These are phyloP conservation scores for Vitis rupestris DNA, from an alignment of 164 flowering plant genomes.

Conservation along the genomic window DNA sequence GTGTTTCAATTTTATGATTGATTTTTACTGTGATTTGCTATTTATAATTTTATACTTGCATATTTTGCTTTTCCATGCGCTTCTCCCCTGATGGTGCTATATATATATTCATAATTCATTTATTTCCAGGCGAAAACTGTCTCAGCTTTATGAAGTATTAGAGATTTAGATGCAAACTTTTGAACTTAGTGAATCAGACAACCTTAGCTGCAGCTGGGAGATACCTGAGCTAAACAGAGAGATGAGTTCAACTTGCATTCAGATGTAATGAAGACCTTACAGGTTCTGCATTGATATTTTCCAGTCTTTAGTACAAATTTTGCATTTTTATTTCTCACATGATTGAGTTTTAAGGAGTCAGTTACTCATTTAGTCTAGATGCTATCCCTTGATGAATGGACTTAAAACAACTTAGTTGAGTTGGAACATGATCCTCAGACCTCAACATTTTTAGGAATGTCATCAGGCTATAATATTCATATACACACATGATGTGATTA, in stretches of 20 bases:
- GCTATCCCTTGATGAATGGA: too few relatives aligned
- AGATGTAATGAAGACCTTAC: conserved; percentile 53
- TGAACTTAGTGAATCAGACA: background rate
- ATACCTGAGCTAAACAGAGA: conserved; percentile 12
- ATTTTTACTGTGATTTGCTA: too few relatives aligned
- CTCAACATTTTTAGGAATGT: too few relatives aligned
- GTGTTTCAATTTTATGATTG: too few relatives aligned
- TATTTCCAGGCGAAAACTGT: background rate
- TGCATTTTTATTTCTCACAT: too few relatives aligned
- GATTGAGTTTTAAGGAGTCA: too few relatives aligned
- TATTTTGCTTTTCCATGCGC: background rate
- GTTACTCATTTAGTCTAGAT: too few relatives aligned
- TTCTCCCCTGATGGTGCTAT: background rate
- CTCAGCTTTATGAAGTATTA: background rate
- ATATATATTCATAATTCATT: background rate
- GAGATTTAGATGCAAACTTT: background rate
- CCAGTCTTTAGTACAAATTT: too few relatives aligned
- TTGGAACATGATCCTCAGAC: too few relatives aligned
- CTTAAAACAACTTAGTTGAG: too few relatives aligned
- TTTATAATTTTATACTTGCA: background rate
- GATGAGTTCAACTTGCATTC: conserved; percentile 36
- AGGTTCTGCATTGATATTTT: conserved; percentile 25
- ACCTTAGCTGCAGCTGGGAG: conserved; percentile 2
- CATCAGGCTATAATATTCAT: too few relatives aligned
- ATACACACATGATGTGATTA: too few relatives aligned